phyloP scores from a whole-genome alignment of 352 stramenopile genomes.

The Phytophthora sp. region DNA sequence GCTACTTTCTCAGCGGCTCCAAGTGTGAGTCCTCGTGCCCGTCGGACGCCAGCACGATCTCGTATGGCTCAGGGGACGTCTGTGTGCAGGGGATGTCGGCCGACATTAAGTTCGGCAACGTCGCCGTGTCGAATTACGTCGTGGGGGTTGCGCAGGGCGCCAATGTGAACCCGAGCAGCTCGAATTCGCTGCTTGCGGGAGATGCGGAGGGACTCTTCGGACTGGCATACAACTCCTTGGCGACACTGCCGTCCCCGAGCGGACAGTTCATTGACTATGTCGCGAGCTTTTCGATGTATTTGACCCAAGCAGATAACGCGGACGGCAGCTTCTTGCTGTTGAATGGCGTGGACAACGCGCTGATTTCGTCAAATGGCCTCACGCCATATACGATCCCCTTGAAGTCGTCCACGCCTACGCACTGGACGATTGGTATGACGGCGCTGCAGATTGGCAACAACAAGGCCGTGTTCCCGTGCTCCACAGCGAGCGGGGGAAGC shows the following conservation, averaged over 20 bases:
- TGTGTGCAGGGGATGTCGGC: slow-evolving; percentile 56
- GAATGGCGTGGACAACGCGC: slow-evolving; percentile 65
- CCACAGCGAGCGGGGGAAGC: slow-evolving; percentile 22
- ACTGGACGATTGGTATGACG: slow-evolving; percentile 82
- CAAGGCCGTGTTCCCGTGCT: slow-evolving; percentile 49
- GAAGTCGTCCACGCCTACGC: slow-evolving; percentile 44
- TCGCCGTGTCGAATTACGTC: slow-evolving; percentile 54
- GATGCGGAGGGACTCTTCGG: slow-evolving; percentile 70
- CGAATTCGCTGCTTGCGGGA: slow-evolving; percentile 45
- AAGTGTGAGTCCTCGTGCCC: slow-evolving; percentile 60
- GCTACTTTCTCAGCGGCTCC: slow-evolving; percentile 49
- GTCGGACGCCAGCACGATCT: slow-evolving; percentile 43
- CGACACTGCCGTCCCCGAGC: slow-evolving; percentile 48
- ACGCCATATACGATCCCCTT: slow-evolving; percentile 54
- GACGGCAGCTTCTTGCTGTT: slow-evolving; percentile 72
- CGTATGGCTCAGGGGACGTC: slow-evolving; percentile 69
- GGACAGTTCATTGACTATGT: slow-evolving; percentile 69
- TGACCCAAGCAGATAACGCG: slow-evolving; percentile 48
- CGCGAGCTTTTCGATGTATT: slow-evolving; percentile 72
- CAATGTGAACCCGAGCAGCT: slow-evolving; percentile 53
- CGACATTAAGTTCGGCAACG: slow-evolving; percentile 52
- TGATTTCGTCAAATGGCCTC: slow-evolving; percentile 56
- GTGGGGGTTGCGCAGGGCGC: slow-evolving; percentile 59
- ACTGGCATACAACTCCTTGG: slow-evolving; percentile 60
- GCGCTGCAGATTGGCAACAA: slow-evolving; percentile 56